Base-by-base conservation (phyloP, 2,329 filamentous ascomycete genomes). In the Moelleriella libera region DNA sequence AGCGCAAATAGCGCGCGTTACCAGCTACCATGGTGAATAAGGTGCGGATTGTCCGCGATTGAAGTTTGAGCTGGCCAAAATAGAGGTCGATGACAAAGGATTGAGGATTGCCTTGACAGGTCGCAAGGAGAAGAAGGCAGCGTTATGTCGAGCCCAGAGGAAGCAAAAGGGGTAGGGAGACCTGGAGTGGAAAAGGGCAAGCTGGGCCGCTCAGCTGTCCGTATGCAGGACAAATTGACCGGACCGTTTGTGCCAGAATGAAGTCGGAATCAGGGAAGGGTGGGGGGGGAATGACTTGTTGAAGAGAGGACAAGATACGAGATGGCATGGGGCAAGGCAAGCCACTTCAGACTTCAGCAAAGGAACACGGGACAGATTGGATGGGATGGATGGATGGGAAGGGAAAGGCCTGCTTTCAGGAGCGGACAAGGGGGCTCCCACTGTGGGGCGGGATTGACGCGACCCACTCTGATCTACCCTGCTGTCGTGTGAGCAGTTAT, bases 1-100 rank as follows among this genome's bases (percentile, higher is more conserved):
- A 83, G 73, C 80, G 78, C 73, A 82, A 68, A 60, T 88, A 87
- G 67, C 85, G 82, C 66, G 82, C 79, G 55, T 78, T 81, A 62
- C 81, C 81, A 50, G 80, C 76, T 67, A 81, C 82, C 72, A 75
- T 77, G 60, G 55, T 69, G 60, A 55, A 40, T 39, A 14, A 30
- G 6, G 12, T 30, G 40, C 45, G 28, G 37, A 12, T 8, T 9
- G 45, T 29, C 47, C 45, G 41, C 46, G 44, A 46, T 42, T 8
- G 32, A 12, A 37, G 32, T 37, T 12, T 4, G 12, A 37, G 32
- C 12, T 37, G 32, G 12, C 8, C 32, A 21, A 21, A 21, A 21
- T 21, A 21, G 21, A 21, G 21, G 21, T 21, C 3, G 21, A 21
- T 21, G 21, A 21, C 21, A 21, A 21, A 21, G 21, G 21, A 21